Conservation (phyloP, 805 yeast species). For the Starmerella vitae region DNA sequence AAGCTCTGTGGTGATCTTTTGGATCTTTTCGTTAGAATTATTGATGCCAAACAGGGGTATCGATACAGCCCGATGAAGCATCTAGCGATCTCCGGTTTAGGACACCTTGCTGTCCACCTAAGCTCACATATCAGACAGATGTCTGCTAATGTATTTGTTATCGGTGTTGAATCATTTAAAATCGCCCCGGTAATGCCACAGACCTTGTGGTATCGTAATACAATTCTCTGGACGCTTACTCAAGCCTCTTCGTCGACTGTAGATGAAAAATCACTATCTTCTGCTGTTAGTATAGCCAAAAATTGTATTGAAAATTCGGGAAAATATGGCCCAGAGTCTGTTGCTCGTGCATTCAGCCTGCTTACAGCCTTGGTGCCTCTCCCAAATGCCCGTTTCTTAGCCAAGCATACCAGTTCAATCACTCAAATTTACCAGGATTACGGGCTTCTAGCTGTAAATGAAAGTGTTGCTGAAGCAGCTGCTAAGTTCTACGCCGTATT, state of each 20-base stretch:
- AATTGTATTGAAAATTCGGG: slow-evolving; percentile 20
- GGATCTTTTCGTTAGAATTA: slow-evolving; percentile 15
- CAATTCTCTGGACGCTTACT: slow-evolving; percentile 17
- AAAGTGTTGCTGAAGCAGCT: slow-evolving; percentile 17
- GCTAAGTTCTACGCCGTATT: slow-evolving; percentile 24
- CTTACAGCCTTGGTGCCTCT: slow-evolving; percentile 18
- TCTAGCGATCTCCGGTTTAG: slow-evolving; percentile 19
- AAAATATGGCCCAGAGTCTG: slow-evolving; percentile 23
- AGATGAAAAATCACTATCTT: slow-evolving; percentile 25
- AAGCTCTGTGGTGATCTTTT: slow-evolving; percentile 12
- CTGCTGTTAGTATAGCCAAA: slow-evolving; percentile 25
- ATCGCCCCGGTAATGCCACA: slow-evolving; percentile 9
- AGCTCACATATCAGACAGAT: slow-evolving; percentile 15
- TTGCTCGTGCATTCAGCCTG: slow-evolving; percentile 21
- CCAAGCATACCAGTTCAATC: slow-evolving; percentile 21
- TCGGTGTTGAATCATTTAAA: slow-evolving; percentile 15
- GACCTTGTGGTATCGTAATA: slow-evolving; percentile 13
- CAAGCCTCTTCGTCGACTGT: slow-evolving; percentile 18
- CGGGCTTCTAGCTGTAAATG: slow-evolving; percentile 11
- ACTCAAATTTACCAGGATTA: slow-evolving; percentile 17
- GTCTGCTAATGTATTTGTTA: slow-evolving; percentile 16
- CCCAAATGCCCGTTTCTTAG: slow-evolving; percentile 6
- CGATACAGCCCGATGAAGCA: slow-evolving; percentile 20
- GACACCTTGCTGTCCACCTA: slow-evolving; percentile 9
- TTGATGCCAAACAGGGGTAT: slow-evolving; percentile 13